Evolutionary conservation across 768 basidiomycete species (phyloP).

Genomic region (Termitomyces sp.): DNA sequence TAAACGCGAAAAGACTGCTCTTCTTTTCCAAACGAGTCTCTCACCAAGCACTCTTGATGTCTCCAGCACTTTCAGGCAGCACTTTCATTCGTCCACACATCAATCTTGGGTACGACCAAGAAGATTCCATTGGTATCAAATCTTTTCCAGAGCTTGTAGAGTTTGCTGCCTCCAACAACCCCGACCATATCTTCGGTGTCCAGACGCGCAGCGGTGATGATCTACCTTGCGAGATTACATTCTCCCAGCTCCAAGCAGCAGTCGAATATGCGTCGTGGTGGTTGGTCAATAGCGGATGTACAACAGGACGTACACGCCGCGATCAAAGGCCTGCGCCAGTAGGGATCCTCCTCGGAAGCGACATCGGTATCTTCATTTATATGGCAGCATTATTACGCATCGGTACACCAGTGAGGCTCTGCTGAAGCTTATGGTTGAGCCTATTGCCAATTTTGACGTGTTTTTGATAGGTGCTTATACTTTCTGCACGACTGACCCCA

Average conservation of each 20-base stretch:
- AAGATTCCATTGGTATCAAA: slow-evolving; percentile 23
- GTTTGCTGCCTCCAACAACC: slow-evolving; percentile 30
- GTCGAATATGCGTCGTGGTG: slow-evolving; percentile 31
- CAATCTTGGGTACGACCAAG: slow-evolving; percentile 27
- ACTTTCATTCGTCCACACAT: slow-evolving; percentile 34
- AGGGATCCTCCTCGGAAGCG: slow-evolving; percentile 32
- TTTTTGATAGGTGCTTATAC: slow-evolving; percentile 24
- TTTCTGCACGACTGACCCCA: slow-evolving; percentile 33
- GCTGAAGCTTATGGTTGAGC: not conserved
- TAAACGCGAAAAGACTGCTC: slow-evolving; percentile 7
- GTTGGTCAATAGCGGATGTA: slow-evolving; percentile 25
- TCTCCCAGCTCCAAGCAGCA: slow-evolving; percentile 26
- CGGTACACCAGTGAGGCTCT: slow-evolving; percentile 29
- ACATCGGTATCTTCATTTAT: slow-evolving; percentile 32
- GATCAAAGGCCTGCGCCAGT: slow-evolving; percentile 27
- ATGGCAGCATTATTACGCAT: slow-evolving; percentile 32
- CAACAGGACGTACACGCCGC: slow-evolving; percentile 20
- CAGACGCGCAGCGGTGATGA: slow-evolving; percentile 24
- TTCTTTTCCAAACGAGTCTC: not conserved
- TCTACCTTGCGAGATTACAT: slow-evolving; percentile 27
- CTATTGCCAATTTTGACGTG: not conserved
- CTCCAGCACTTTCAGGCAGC: slow-evolving; percentile 14
- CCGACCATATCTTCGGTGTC: slow-evolving; percentile 31
- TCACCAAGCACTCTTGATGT: slow-evolving; percentile 10
- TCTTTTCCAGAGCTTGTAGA: slow-evolving; percentile 34